Evolutionary conservation across 345 rosid species (phyloP), one percentile per base, ranked within the genome.

Genomic region (Brassica rapa): DNA sequence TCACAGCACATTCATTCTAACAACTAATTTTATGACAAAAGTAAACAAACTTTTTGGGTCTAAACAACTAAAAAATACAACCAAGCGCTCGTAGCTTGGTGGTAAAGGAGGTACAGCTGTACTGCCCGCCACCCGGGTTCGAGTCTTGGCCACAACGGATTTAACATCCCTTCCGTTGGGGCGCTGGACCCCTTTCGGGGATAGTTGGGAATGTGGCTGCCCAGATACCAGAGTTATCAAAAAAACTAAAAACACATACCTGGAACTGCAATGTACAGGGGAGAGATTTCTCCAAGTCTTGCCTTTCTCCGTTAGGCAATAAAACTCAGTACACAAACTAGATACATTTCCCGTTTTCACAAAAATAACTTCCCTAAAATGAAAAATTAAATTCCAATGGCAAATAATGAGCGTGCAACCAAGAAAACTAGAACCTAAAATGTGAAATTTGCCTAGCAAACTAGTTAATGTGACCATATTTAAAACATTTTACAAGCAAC

Each of bases 191-290:
- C n/a, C n/a, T n/a, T n/a, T n/a, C n/a, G n/a, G n/a, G n/a, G n/a
- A n/a, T n/a, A n/a, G n/a, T n/a, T n/a, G n/a, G n/a, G n/a, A n/a
- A n/a, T n/a, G n/a, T n/a, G n/a, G n/a, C n/a, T n/a, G n/a, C n/a
- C n/a, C n/a, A n/a, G n/a, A n/a, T n/a, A n/a, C n/a, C n/a, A n/a
- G n/a, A n/a, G n/a, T n/a, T n/a, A n/a, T n/a, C n/a, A n/a, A n/a
- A n/a, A n/a, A n/a, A 79, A 66, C 32, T 3, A 64, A 29, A 49
- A 67, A 67, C 81, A 82, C 74, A 68, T 88, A 94, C 98, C 97
- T 92, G 97, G 65, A 92, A 83, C 77, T 87, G 93, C 88, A 94
- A 78, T 53, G 87, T 87, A 81, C 83, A 88, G 70, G 83, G 91
- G 77, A 94, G 90, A 85, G 88, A 92, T 72, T 86, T 87, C 86